These are phyloP conservation scores for Sclerotinia sclerotiorum DNA, from an alignment of 2,329 filamentous ascomycete genomes.

Conservation along the genomic window DNA sequence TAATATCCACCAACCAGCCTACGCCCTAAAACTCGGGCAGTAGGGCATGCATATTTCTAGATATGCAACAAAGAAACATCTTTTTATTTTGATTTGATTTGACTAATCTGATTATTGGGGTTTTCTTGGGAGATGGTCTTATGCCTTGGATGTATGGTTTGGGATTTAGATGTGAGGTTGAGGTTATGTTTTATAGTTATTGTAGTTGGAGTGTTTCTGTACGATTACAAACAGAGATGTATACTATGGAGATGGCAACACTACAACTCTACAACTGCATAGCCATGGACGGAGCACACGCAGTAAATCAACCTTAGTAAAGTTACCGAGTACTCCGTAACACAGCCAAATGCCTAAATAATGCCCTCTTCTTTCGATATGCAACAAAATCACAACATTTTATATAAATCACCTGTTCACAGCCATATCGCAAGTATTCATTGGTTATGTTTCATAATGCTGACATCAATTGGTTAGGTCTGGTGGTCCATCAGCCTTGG, in stretches of 20 bases:
- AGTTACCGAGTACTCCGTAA: not conserved
- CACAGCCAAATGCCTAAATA: constrained; percentile 1
- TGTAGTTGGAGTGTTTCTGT: not conserved
- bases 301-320: not conserved
- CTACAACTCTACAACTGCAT: no score
- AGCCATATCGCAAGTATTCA: not conserved
- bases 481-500: not conserved
- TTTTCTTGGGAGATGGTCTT: not conserved
- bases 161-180: not conserved
- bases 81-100: not conserved
- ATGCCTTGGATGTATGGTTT: not conserved
- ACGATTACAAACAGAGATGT: no score
- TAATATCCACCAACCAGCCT: no score
- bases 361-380: constrained; percentile 2
- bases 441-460: constrained; percentile 7
- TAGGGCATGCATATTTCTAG: not conserved
- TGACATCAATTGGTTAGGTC: not conserved
- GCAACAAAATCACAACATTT: not conserved
- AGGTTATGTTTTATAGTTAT: not conserved
- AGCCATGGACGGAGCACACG: no score
- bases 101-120: not conserved
- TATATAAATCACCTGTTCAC: not conserved
- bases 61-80: not conserved
- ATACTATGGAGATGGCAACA: not conserved
- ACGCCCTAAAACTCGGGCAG: not conserved